Conservation (phyloP, 2,329 filamentous ascomycete genomes). For the Graphilbum sp. region DNA sequence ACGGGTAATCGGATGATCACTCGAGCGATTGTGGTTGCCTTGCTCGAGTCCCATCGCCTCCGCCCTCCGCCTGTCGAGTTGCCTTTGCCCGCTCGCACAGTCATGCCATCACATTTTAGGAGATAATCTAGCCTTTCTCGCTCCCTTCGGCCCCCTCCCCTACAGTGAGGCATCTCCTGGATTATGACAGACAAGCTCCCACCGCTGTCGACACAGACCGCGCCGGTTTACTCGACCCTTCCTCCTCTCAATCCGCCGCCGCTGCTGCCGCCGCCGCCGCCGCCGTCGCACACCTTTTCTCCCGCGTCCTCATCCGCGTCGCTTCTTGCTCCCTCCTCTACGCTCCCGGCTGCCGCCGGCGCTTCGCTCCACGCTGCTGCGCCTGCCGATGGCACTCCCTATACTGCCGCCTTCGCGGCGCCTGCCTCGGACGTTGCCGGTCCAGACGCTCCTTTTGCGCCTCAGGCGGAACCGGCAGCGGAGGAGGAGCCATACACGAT, state of each 20-base stretch:
- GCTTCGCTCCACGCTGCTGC: no score
- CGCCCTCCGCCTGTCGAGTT: no score
- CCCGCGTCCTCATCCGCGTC: background rate
- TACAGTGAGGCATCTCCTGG: slow-evolving; percentile 29
- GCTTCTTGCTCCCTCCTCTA: background rate
- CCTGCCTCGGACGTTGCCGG: no score
- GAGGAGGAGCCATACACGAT: slow-evolving; percentile 83
- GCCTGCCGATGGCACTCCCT: background rate
- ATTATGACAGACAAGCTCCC: slow-evolving; percentile 47
- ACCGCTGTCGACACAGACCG: slow-evolving; percentile 36
- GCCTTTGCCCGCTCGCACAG: slow-evolving; percentile 24
- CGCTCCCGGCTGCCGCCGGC: background rate
- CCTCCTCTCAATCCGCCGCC: slow-evolving; percentile 19
- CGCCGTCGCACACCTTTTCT: background rate
- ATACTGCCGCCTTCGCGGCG: no score
- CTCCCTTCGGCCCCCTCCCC: slow-evolving; percentile 16
- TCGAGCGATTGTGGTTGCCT: background rate
- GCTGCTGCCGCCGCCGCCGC: background rate
- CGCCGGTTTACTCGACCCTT: slow-evolving; percentile 35
- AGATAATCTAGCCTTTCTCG: slow-evolving; percentile 4
- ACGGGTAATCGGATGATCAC: slow-evolving; percentile 1
- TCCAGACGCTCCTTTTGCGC: no score
- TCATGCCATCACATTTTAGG: slow-evolving; percentile 32
- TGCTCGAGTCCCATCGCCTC: slow-evolving; percentile 4
- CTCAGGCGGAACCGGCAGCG: slow-evolving; percentile 36